Percentiles rank a stretch among this genome's conserved stretches.
phyloP scores from a whole-genome alignment of 169 alveolate species.

The Cryptosporidium sp. region DNA sequence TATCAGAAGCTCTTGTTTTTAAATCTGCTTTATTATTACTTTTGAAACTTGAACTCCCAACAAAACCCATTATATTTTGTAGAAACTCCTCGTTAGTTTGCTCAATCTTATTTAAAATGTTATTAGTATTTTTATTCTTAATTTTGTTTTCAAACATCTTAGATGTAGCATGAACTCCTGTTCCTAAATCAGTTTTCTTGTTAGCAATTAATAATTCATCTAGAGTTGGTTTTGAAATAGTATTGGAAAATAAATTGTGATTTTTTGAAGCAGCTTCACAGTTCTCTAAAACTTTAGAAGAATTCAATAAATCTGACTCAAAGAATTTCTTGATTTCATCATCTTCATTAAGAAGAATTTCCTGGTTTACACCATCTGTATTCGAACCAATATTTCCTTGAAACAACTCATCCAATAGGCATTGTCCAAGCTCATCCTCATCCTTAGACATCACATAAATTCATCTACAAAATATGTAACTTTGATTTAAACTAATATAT shows the following conservation, averaged over 20 bases:
- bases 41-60: not conserved
- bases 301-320: not conserved
- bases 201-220: not conserved
- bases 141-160: not conserved
- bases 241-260: not conserved
- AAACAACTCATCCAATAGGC: constrained; percentile 7
- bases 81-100: constrained; percentile 2
- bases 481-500: not conserved
- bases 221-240: not conserved
- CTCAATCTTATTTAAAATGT: not conserved
- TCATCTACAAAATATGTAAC: not conserved
- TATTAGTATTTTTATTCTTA: not conserved
- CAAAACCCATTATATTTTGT: not conserved
- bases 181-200: not conserved
- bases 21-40: not conserved
- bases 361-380: not conserved
- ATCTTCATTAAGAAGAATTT: not conserved
- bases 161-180: not conserved
- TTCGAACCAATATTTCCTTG: not conserved
- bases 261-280: not conserved
- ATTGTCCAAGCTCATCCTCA: constrained; percentile 12
- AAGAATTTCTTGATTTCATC: constrained; percentile 26
- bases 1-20: not conserved
- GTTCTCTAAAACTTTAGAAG: not conserved
- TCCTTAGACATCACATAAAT: constrained; percentile 19